Evolutionary conservation across 306 rosid species (phyloP), one percentile per base, ranked within the genome.

Genomic region (Oemleria cerasiformis): DNA sequence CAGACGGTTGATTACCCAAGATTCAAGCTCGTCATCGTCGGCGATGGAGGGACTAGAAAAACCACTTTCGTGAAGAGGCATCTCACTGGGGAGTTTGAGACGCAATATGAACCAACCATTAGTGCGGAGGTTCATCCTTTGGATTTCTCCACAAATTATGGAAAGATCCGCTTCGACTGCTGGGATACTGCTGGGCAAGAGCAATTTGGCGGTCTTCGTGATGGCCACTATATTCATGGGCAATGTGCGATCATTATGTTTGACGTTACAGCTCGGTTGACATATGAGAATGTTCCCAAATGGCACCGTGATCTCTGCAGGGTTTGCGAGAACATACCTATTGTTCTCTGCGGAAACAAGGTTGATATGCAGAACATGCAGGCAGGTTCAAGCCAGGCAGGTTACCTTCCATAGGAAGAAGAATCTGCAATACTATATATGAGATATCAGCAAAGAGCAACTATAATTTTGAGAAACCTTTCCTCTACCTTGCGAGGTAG

Each of bases 121-220:
- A 92, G 96, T 47, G 96, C 87, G 72, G 96, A 89, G 78, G 90
- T 89, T 76, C 92, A 89, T 70, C 96, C 96, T 9, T 64, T 89
- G 77, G 96, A 89, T 68, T 89, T 89, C 73, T 77, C 79, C 77
- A 87, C 92, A 7, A 89, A 89, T 34, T 78, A 85, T 51, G 96
- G 96, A 42, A 85, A 78, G 69, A 85, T 87, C 55, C 85, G 92
- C 41, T 89, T 89, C 81, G 74, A 87, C 79, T 89, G 96, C 77
- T 89, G 96, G 96, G 96, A 89, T 78, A 89, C 96, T 78, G 92
- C 92, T 59, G 96, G 96, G 23, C 92, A 89, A 71, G 90, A 89
- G 87, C 85, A 87, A 47, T 89, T 89, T 49, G 96, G 96, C 65
- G 90, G 92, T 60, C 90, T 89, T n/a, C 73, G 96, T 38, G 96